These are phyloP conservation scores for Gracilaria gracilis DNA, from an alignment of 23 red algal species.

Conservation along the genomic window DNA sequence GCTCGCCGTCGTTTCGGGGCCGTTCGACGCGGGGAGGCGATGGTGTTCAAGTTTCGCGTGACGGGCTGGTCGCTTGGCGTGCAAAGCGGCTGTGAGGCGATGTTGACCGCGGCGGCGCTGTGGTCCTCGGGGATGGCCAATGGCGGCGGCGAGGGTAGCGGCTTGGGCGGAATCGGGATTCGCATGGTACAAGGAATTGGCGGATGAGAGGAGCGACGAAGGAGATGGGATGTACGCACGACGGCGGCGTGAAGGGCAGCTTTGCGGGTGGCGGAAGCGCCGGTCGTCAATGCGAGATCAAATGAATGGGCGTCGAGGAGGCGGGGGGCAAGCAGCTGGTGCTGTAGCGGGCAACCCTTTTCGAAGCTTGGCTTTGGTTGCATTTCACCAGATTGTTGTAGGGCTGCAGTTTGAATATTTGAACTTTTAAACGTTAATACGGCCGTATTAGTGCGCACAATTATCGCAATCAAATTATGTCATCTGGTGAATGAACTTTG, in stretches of 20 bases:
- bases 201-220: background rate
- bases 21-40: conserved; percentile 43
- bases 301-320: background rate
- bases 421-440: background rate
- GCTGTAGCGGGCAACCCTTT: too few relatives aligned
- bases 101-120: background rate
- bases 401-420: background rate
- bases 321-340: too few relatives aligned
- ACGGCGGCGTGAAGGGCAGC: too few relatives aligned
- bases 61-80: conserved; percentile 69
- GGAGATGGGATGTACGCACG: too few relatives aligned
- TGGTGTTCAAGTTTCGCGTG: background rate
- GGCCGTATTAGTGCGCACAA: too few relatives aligned
- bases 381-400: background rate
- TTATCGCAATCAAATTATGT: too few relatives aligned
- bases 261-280: too few relatives aligned
- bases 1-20: conserved; percentile 55
- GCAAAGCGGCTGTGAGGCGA: conserved; percentile 64
- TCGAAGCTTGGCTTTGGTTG: too few relatives aligned
- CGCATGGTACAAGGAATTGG: background rate
- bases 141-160: background rate
- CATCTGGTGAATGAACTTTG: too few relatives aligned
- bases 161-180: conserved; percentile 37
- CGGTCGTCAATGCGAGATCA: background rate
- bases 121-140: conserved; percentile 12